Evolutionary conservation across 192 early-diverging fungal species (phyloP).

Genomic region (Polychytrium aggregatum): DNA sequence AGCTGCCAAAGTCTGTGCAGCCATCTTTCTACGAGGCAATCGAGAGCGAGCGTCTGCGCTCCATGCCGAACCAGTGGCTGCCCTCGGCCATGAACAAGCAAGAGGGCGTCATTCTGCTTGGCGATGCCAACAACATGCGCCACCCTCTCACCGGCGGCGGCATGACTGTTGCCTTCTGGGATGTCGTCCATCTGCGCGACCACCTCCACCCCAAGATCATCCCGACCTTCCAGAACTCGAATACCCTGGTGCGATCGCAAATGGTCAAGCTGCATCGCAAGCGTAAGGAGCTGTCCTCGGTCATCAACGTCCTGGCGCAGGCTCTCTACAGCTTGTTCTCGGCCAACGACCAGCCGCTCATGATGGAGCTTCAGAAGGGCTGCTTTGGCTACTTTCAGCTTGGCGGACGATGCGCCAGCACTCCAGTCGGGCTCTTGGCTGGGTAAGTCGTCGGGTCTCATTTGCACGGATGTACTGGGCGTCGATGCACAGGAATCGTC

Average conservation of each 20-base stretch:
- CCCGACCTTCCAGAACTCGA: not conserved
- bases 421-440: constrained; percentile 78
- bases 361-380: constrained; percentile 65
- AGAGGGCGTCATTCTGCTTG: constrained; percentile 70
- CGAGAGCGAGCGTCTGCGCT: constrained; percentile 59
- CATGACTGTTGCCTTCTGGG: constrained; percentile 94
- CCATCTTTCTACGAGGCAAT: constrained; percentile 52
- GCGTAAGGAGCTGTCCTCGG: constrained; percentile 54
- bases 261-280: constrained; percentile 68
- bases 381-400: constrained; percentile 82
- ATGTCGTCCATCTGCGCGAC: constrained; percentile 65
- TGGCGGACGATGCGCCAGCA: constrained; percentile 68
- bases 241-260: constrained; percentile 33
- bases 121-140: constrained; percentile 94
- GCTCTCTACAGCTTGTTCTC: constrained; percentile 88
- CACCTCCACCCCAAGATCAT: constrained; percentile 28
- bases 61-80: constrained; percentile 85
- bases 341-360: constrained; percentile 60
- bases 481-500: not conserved
- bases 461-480: not conserved
- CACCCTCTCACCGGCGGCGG: constrained; percentile 93
- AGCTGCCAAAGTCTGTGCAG: constrained; percentile 46
- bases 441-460: constrained; percentile 4
- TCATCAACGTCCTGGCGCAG: constrained; percentile 85
- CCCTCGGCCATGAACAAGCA: constrained; percentile 66